Evolutionary conservation across 1,284 basidiomycete species (phyloP).

Genomic region (Kalmanozyma brasiliensis): DNA sequence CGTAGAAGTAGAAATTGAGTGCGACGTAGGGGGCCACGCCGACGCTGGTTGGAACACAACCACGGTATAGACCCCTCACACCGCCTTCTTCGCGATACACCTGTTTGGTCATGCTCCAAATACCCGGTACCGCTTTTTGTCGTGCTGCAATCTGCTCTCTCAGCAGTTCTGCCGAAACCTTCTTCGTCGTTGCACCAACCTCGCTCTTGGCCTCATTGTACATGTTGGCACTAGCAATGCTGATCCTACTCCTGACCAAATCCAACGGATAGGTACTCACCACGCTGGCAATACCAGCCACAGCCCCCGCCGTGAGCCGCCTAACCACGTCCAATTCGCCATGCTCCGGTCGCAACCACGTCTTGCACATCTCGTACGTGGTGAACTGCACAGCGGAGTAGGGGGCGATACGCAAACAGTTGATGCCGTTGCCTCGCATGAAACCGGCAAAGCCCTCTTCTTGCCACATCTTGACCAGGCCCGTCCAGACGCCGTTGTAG

Average conservation of each 20-base stretch:
- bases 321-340: slow-evolving; percentile 83
- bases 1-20: slow-evolving; percentile 66
- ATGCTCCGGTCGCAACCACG: slow-evolving; percentile 61
- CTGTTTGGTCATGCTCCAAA: slow-evolving; percentile 87
- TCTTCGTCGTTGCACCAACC: not conserved
- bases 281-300: slow-evolving; percentile 90
- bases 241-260: slow-evolving; percentile 88
- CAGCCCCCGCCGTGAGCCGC: slow-evolving; percentile 82
- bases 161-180: slow-evolving; percentile 22
- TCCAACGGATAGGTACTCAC: slow-evolving; percentile 93
- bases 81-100: slow-evolving; percentile 92
- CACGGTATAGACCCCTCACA: slow-evolving; percentile 84
- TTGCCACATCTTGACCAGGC: slow-evolving; percentile 77
- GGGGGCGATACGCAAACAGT: slow-evolving; percentile 84
- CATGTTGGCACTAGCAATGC: slow-evolving; percentile 75
- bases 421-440: slow-evolving; percentile 87
- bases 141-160: slow-evolving; percentile 23
- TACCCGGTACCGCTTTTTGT: slow-evolving; percentile 73
- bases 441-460: slow-evolving; percentile 91
- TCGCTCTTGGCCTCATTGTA: slow-evolving; percentile 53
- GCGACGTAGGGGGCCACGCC: slow-evolving; percentile 91
- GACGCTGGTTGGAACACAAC: slow-evolving; percentile 84
- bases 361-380: slow-evolving; percentile 85
- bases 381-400: slow-evolving; percentile 90
- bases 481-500: slow-evolving; percentile 61